phyloP scores from a whole-genome alignment of 805 yeast species.

The Blastobotrys terrestris region DNA sequence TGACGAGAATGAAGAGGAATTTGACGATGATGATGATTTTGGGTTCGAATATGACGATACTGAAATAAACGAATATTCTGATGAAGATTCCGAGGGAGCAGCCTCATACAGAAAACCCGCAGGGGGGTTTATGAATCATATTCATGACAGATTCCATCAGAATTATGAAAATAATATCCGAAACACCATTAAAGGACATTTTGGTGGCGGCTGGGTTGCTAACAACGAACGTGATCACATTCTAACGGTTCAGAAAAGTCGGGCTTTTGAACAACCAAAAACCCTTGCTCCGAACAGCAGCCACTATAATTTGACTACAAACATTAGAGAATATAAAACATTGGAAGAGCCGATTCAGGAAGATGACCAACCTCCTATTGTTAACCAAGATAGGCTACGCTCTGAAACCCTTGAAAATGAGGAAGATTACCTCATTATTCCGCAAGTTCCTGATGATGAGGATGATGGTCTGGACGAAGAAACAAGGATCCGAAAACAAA shows the following conservation, averaged over 20 bases:
- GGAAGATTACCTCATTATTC: background rate
- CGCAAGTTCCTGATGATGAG: slow-evolving; percentile 1
- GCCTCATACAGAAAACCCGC: background rate
- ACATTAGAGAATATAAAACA: background rate
- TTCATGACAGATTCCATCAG: background rate
- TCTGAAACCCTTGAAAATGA: background rate
- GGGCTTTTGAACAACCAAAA: background rate
- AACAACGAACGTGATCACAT: background rate
- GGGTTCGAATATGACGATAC: background rate
- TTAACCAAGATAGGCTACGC: background rate
- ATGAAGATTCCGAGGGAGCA: background rate
- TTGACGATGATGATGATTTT: background rate
- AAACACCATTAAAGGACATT: background rate
- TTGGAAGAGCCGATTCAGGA: background rate
- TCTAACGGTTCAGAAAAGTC: background rate
- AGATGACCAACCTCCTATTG: background rate
- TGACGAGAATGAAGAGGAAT: slow-evolving; percentile 5
- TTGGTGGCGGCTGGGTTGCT: background rate
- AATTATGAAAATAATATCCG: background rate
- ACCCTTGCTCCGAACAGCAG: background rate
- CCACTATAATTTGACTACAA: background rate
- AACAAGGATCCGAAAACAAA: background rate
- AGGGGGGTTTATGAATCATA: background rate
- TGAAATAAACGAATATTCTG: background rate
- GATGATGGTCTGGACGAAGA: background rate